Conservation (phyloP, 1,284 basidiomycete species). For the Ustilago cynodontis region DNA sequence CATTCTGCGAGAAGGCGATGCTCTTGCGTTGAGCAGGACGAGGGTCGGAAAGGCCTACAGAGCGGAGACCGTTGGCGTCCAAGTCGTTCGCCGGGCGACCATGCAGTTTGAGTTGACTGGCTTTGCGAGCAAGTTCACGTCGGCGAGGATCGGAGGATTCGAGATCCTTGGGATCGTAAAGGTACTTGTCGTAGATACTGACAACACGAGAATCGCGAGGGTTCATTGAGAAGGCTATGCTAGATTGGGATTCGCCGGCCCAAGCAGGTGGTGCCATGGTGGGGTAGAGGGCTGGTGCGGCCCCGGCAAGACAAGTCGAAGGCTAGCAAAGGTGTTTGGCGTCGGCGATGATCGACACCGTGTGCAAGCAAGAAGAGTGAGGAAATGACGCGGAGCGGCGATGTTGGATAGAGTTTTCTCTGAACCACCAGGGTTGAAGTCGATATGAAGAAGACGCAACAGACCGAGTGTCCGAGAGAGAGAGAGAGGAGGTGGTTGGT, state of each 20-base stretch:
- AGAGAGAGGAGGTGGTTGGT: background rate
- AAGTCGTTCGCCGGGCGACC: conserved; percentile 41
- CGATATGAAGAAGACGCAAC: background rate
- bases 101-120: conserved; percentile 46
- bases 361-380: background rate
- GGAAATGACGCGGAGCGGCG: background rate
- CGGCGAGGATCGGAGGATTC: conserved; percentile 53
- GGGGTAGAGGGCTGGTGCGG: background rate
- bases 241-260: conserved; percentile 44
- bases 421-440: background rate
- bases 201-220: conserved; percentile 57
- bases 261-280: conserved; percentile 30
- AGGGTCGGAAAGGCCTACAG: conserved; percentile 7
- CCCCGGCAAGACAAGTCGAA: background rate
- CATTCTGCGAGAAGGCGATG: conserved; percentile 47
- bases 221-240: conserved; percentile 43
- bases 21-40: conserved; percentile 31
- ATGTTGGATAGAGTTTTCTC: background rate
- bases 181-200: conserved; percentile 63
- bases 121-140: conserved; percentile 53
- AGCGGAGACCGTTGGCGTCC: conserved; percentile 45
- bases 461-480: background rate
- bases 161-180: conserved; percentile 58
- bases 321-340: background rate
- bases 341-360: background rate